Conservation (phyloP, 257 asterid genomes). For the Cruciata laevipes region DNA sequence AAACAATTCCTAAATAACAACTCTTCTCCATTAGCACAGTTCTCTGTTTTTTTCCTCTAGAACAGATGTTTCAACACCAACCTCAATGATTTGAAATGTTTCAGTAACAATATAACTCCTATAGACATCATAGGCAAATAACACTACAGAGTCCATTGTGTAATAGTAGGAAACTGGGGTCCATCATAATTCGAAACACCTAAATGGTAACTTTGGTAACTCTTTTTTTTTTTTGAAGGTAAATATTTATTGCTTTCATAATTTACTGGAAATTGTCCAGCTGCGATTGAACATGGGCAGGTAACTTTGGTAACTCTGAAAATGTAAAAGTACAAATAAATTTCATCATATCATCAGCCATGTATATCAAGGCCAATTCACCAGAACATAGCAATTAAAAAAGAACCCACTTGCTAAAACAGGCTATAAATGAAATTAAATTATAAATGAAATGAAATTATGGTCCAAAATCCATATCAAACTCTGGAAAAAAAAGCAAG, state of each 20-base stretch:
- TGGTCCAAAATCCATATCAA: background rate
- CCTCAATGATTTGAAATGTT: background rate
- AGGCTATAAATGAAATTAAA: too few relatives aligned
- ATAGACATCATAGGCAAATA: background rate
- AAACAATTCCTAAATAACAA: background rate
- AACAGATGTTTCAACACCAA: background rate
- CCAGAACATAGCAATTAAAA: too few relatives aligned
- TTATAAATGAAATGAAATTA: too few relatives aligned
- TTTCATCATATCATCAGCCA: background rate
- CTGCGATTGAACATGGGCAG: too few relatives aligned
- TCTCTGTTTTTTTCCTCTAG: background rate
- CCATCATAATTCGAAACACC: constrained; percentile 1
- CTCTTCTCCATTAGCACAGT: background rate
- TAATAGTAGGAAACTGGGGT: background rate
- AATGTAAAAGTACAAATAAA: background rate
- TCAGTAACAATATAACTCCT: background rate
- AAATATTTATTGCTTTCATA: too few relatives aligned
- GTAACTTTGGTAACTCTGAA: too few relatives aligned
- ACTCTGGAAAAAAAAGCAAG: too few relatives aligned
- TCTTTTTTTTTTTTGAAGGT: too few relatives aligned
- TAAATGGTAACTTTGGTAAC: too few relatives aligned
- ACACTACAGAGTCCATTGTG: background rate
- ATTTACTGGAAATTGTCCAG: too few relatives aligned
- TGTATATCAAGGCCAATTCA: background rate
- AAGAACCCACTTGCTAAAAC: background rate